Conservation (phyloP, 2,329 filamentous ascomycete species). For the Pseudogymnoascus sp. region DNA sequence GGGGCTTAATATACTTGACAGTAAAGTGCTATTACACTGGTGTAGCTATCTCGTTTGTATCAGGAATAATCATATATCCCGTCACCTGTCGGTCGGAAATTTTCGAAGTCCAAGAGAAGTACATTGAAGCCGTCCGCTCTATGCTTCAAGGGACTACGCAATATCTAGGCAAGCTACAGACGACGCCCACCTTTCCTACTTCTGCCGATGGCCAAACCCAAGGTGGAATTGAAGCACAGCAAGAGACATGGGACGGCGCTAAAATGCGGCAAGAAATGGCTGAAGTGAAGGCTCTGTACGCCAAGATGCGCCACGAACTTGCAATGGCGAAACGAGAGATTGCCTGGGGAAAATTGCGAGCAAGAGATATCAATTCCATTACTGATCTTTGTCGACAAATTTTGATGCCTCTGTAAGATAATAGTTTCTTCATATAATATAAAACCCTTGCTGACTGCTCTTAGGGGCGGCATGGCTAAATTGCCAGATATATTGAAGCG, state of each 20-base stretch:
- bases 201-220: neutral
- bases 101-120: conserved; percentile 10
- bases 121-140: neutral
- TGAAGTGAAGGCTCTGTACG: conserved; percentile 5
- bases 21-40: conserved; percentile 10
- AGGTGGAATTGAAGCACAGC: neutral
- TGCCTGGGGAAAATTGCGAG: conserved; percentile 9
- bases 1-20: conserved; percentile 6
- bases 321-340: conserved; percentile 9
- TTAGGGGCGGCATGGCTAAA: neutral
- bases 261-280: conserved; percentile 4
- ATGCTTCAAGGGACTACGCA: neutral
- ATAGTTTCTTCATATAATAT: neutral
- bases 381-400: conserved; percentile 7
- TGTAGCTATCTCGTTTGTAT: conserved; percentile 10
- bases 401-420: conserved; percentile 10
- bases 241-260: neutral
- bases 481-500: conserved; percentile 8
- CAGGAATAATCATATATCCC: conserved; percentile 8
- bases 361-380: conserved; percentile 2
- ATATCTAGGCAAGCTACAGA: conserved; percentile 7
- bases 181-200: conserved; percentile 5
- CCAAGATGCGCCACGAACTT: conserved; percentile 7
- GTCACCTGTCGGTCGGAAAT: conserved; percentile 10
- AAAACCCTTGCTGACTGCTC: neutral